Evolutionary conservation across 805 yeast genomes (phyloP), one percentile per base, ranked within the genome.

Genomic region (Monosporozyma aerobia): DNA sequence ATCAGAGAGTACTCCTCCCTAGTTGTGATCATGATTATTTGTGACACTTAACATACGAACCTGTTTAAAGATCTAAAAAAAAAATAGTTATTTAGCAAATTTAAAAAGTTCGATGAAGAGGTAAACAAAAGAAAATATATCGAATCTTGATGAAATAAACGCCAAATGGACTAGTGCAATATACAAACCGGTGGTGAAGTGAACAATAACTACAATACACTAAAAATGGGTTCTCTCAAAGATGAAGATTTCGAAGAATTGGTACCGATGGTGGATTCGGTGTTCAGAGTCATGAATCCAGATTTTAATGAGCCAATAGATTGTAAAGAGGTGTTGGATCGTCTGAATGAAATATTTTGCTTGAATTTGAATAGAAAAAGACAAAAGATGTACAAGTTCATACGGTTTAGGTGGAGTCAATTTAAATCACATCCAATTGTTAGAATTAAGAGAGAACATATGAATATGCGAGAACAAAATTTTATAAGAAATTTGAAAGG

Each of bases 321-420:
- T 44, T 16, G 44, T 16, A 50, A 51, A 53, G 22, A 51, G 48
- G 35, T 52, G 32, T 88, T 84, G 79, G 88, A 96, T 87, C 68
- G 95, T 87, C 58, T 87, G 86, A 74, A 81, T 40, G 53, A 51
- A 25, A 41, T 33, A 7, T 51, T 51, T 35, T 48, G 13, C 5
- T 44, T 43, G 33, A 11, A 47, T 25, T 86, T 66, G 89, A 90
- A 68, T 73, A 32, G 35, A 14, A 19, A 22, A 19, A 45, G 40
- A 32, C 5, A 7, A 19, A 19, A 9, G 5, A 39, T 39, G 43
- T 39, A 39, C 8, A 39, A 39, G 19, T 43, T 43, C 14, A 23
- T 43, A 22, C 23, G 29, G 25, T 43, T 14, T 43, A 43, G 45
- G 25, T 43, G 45, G 45, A 11, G 5, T 5, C 30, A 23, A 23